Evolutionary conservation across 495 filamentous ascomycete species (phyloP).

Genomic region (Parachaetomium inaequale): DNA sequence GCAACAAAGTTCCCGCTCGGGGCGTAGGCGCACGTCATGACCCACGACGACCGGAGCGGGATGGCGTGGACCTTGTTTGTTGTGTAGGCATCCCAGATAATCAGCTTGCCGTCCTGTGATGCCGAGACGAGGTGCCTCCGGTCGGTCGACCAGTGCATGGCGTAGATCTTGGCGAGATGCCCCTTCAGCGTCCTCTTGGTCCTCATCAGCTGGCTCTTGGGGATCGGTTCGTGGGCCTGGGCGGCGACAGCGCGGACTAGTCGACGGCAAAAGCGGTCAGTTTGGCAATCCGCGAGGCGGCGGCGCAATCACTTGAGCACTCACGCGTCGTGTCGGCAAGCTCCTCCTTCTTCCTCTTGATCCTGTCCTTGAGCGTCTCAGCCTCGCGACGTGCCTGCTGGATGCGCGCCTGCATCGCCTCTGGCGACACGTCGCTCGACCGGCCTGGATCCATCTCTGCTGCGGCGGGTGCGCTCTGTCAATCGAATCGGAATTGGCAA

Average conservation of each 20-base stretch:
- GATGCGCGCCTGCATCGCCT: conserved; percentile 72
- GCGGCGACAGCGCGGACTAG: conserved; percentile 88
- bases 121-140: conserved; percentile 96
- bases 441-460: conserved; percentile 48
- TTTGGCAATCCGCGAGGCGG: background rate
- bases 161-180: conserved; percentile 98
- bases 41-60: conserved; percentile 96
- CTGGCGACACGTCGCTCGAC: conserved; percentile 56
- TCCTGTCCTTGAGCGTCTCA: conserved; percentile 95
- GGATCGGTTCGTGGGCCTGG: conserved; percentile 82
- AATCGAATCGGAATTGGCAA: conserved; percentile 27
- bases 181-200: conserved; percentile 92
- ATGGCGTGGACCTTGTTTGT: conserved; percentile 99
- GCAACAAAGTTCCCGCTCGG: conserved; percentile 98
- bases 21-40: conserved; percentile 99
- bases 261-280: conserved; percentile 14
- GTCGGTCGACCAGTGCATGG: conserved; percentile 99
- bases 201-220: conserved; percentile 88
- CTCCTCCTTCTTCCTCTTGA: conserved; percentile 99
- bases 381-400: conserved; percentile 96
- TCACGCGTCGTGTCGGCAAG: conserved; percentile 94
- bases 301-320: conserved; percentile 36
- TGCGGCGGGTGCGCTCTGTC: conserved; percentile 17
- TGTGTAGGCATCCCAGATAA: conserved; percentile 99
- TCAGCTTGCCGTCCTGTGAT: conserved; percentile 98